Conservation (phyloP, 345 rosid genomes). For the Zanthoxylum bungeanum region DNA sequence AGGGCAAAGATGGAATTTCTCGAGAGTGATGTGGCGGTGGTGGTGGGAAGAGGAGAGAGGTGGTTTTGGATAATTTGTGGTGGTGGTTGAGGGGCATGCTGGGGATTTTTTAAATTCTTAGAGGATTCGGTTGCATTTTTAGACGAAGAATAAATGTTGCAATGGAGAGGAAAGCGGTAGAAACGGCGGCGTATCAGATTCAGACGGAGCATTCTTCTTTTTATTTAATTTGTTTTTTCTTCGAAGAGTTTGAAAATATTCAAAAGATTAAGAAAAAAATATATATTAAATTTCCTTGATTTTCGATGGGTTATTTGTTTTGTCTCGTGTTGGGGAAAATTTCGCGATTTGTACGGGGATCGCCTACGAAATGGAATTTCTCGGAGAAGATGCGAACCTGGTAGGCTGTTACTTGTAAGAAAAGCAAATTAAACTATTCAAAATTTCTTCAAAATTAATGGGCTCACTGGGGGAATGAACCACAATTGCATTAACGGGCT, state of each 20-base stretch:
- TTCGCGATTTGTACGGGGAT: constrained; percentile 13
- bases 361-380: background rate
- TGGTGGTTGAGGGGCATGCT: constrained; percentile 23
- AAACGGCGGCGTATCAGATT: constrained; percentile 40
- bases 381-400: background rate
- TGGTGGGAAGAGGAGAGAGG: constrained; percentile 16
- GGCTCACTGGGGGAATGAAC: too few species aligned
- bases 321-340: background rate
- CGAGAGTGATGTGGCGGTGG: constrained; percentile 27
- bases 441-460: background rate
- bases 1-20: constrained; percentile 45
- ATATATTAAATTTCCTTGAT: background rate
- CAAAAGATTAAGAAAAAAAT: background rate
- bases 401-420: too few species aligned
- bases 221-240: background rate
- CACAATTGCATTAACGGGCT: too few species aligned
- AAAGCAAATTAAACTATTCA: background rate
- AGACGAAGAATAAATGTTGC: constrained; percentile 39
- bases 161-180: constrained; percentile 31
- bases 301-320: background rate
- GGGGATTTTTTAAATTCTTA: constrained; percentile 26
- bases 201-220: constrained; percentile 49
- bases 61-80: constrained; percentile 17
- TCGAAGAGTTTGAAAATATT: background rate
- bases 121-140: constrained; percentile 23